These are phyloP conservation scores for Erysiphe pulchra DNA, from an alignment of 2,329 filamentous ascomycete species.

Conservation along the genomic window DNA sequence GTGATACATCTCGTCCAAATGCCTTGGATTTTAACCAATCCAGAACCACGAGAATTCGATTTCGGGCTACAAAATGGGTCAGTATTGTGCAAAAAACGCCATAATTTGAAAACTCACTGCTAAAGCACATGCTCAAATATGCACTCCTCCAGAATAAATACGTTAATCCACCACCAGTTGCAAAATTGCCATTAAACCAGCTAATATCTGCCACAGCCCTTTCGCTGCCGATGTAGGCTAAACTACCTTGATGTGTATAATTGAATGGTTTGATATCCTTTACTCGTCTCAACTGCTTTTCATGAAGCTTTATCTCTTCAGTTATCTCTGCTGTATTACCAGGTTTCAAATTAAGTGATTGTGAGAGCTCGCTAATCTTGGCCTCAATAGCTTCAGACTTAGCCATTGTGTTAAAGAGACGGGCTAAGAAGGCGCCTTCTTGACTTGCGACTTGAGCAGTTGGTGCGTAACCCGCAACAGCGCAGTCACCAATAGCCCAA, in stretches of 20 bases:
- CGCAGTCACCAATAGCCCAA: conserved; percentile 95
- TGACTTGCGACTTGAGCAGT: conserved; percentile 92
- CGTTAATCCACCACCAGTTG: conserved; percentile 75
- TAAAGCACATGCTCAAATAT: conserved; percentile 99
- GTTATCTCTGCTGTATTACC: conserved; percentile 41
- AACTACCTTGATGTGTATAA: conserved; percentile 89
- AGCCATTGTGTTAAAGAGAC: conserved; percentile 97
- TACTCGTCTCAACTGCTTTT: conserved; percentile 66
- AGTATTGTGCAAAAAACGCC: neutral
- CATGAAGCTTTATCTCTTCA: conserved; percentile 56
- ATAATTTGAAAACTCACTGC: conserved; percentile 41
- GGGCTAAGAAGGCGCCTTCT: conserved; percentile 83
- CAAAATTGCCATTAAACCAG: conserved; percentile 93
- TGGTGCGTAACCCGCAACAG: conserved; percentile 88
- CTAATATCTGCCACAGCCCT: conserved; percentile 92
- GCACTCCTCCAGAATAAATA: conserved; percentile 97
- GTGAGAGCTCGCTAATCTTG: conserved; percentile 44
- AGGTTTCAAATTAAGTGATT: conserved; percentile 31
- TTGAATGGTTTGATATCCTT: conserved; percentile 95
- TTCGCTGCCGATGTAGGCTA: conserved; percentile 96
- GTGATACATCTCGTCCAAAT: conserved; percentile 83
- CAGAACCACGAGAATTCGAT: conserved; percentile 72
- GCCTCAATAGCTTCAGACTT: conserved; percentile 66
- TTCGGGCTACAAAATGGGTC: conserved; percentile 36
- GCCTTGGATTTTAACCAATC: conserved; percentile 96